A percentile compares a stretch with the other conserved stretches of the same genome.
Conservation (phyloP, 306 rosid species). For the Argentina anserina region DNA sequence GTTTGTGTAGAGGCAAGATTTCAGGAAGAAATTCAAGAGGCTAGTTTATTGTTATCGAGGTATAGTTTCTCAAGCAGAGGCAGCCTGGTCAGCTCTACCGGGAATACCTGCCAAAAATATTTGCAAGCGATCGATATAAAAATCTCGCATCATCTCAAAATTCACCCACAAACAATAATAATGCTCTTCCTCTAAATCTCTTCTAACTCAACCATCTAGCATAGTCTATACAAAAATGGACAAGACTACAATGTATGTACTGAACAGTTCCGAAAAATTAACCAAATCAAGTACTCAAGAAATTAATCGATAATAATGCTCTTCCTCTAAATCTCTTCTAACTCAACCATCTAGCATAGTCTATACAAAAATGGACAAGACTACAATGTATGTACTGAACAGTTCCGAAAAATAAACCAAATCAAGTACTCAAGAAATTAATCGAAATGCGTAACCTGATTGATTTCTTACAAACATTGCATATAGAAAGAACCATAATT, state of each 20-base stretch:
- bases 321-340: not conserved
- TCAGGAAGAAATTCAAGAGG: constrained; percentile 99
- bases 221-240: no score
- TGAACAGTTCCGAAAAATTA: not conserved
- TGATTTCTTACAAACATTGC: not conserved
- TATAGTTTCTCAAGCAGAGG: constrained; percentile 82
- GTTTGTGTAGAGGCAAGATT: constrained; percentile 84
- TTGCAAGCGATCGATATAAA: not conserved
- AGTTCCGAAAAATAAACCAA: not conserved
- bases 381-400: not conserved
- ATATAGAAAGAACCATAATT: not conserved
- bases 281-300: no score
- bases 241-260: not conserved
- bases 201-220: not conserved
- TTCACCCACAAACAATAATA: constrained; percentile 3
- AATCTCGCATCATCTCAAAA: constrained; percentile 6
- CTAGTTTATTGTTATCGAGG: constrained; percentile 74
- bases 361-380: no score
- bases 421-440: no score
- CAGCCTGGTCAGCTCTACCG: constrained; percentile 70
- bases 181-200: not conserved
- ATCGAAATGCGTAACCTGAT: no score
- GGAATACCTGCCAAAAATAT: constrained; percentile 58
- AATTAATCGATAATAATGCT: no score
- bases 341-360: no score